A percentile compares a stretch with the other conserved stretches of the same genome.
Evolutionary conservation across 176 grass and related monocot genomes (phyloP).

Genomic region (Coix lacrymajobi): DNA sequence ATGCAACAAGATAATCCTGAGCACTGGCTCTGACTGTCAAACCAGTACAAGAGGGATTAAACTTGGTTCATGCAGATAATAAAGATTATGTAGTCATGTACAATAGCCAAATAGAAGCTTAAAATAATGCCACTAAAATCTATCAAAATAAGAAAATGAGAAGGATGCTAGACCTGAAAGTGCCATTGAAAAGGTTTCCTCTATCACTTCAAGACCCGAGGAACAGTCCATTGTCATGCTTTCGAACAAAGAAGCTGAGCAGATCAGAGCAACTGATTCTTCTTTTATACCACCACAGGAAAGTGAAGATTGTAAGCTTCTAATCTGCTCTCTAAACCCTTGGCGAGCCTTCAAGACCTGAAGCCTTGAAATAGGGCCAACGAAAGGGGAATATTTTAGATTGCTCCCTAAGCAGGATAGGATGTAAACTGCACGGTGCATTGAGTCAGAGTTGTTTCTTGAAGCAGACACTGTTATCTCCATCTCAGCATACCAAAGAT

Average conservation of each 20-base stretch:
- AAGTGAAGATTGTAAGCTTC: slow-evolving; percentile 43
- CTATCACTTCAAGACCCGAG: slow-evolving; percentile 74
- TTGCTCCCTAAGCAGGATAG: slow-evolving; percentile 81
- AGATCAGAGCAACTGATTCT: slow-evolving; percentile 75
- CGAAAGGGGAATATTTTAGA: slow-evolving; percentile 61
- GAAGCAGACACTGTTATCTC: slow-evolving; percentile 51
- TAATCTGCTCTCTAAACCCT: slow-evolving; percentile 95
- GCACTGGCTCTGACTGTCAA: neutral
- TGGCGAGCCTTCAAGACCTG: slow-evolving; percentile 81
- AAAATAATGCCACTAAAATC: slow-evolving; percentile 1
- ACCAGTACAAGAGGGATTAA: neutral
- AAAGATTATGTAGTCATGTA: neutral
- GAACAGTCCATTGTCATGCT: slow-evolving; percentile 71
- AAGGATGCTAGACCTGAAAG: slow-evolving; percentile 60
- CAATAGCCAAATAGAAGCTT: neutral
- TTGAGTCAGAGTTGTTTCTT: slow-evolving; percentile 43
- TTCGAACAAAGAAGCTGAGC: slow-evolving; percentile 84
- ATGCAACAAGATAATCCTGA: neutral
- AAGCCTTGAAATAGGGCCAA: slow-evolving; percentile 46
- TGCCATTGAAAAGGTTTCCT: slow-evolving; percentile 57
- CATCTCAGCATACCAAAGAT: slow-evolving; percentile 86
- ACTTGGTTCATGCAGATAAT: neutral
- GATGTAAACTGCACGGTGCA: slow-evolving; percentile 68
- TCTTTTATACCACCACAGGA: slow-evolving; percentile 48
- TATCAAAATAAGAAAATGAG: slow-evolving; percentile 1